A percentile compares a stretch with the other conserved stretches of the same genome.
Evolutionary conservation across 2,329 filamentous ascomycete species (phyloP).

Genomic region (Aureobasidium sp.): DNA sequence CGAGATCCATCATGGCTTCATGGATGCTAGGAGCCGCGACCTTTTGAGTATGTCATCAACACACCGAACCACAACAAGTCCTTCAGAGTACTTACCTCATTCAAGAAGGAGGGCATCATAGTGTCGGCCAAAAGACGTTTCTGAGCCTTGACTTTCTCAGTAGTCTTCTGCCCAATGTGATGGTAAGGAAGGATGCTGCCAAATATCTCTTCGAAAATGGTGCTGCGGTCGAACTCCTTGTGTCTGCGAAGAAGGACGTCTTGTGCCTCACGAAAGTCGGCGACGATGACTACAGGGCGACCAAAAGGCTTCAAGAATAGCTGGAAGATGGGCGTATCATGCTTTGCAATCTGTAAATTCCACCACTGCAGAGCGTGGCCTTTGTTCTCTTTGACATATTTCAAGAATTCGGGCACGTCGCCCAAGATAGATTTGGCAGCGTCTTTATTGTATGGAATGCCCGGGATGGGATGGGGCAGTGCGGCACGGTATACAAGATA

Average conservation of each 20-base stretch:
- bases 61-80: neutral
- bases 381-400: slow-evolving; percentile 25
- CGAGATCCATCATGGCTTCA: slow-evolving; percentile 16
- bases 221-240: slow-evolving; percentile 38
- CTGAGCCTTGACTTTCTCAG: slow-evolving; percentile 18
- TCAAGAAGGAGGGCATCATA: slow-evolving; percentile 22
- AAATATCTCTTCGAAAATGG: slow-evolving; percentile 25
- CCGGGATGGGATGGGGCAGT: slow-evolving; percentile 37
- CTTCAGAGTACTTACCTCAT: slow-evolving; percentile 12
- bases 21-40: slow-evolving; percentile 23
- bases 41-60: neutral
- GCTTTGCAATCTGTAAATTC: slow-evolving; percentile 9
- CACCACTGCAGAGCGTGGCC: slow-evolving; percentile 17
- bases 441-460: slow-evolving; percentile 38
- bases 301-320: slow-evolving; percentile 38
- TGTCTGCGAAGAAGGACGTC: slow-evolving; percentile 37
- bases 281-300: slow-evolving; percentile 37
- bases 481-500: slow-evolving; percentile 17
- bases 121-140: slow-evolving; percentile 21
- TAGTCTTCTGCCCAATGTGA: slow-evolving; percentile 20
- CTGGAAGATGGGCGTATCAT: slow-evolving; percentile 38
- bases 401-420: slow-evolving; percentile 35
- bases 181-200: slow-evolving; percentile 17
- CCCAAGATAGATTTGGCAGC: slow-evolving; percentile 32
- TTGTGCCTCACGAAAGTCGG: slow-evolving; percentile 35